Evolutionary conservation across 2,329 filamentous ascomycete genomes (phyloP).

Genomic region (Pyrenophora tritici-repentis): DNA sequence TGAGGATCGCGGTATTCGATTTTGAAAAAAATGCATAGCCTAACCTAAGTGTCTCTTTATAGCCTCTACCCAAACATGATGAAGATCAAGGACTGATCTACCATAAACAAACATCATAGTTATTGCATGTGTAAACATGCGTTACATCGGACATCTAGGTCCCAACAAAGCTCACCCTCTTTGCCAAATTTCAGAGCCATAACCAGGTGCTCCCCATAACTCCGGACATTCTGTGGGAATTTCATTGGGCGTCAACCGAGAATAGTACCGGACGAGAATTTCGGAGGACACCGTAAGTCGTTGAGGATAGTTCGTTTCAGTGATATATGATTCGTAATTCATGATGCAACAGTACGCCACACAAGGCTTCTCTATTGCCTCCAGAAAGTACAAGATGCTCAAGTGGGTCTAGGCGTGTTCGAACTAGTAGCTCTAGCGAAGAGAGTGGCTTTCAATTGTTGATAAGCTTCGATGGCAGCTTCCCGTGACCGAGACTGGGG

Average conservation of each 20-base stretch:
- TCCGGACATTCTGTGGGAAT: background rate
- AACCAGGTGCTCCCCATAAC: background rate
- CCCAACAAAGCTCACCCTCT: background rate
- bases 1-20: no score
- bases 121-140: background rate
- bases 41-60: no score
- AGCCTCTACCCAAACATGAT: no score
- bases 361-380: background rate
- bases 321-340: slow-evolving; percentile 2
- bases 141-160: background rate
- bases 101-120: slow-evolving; percentile 2
- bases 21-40: no score
- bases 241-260: slow-evolving; percentile 1
- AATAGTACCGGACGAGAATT: background rate
- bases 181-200: background rate
- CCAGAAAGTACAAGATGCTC: background rate
- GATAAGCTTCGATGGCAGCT: slow-evolving; percentile 43
- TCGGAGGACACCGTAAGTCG: slow-evolving; percentile 1
- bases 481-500: slow-evolving; percentile 27
- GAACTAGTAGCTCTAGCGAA: slow-evolving; percentile 42
- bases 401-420: slow-evolving; percentile 1
- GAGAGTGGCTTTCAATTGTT: slow-evolving; percentile 38
- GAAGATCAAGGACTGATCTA: background rate
- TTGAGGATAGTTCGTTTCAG: slow-evolving; percentile 5
- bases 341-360: background rate